Conservation (phyloP, 2,329 filamentous ascomycete genomes). For the Gaeumannomyces tritici region DNA sequence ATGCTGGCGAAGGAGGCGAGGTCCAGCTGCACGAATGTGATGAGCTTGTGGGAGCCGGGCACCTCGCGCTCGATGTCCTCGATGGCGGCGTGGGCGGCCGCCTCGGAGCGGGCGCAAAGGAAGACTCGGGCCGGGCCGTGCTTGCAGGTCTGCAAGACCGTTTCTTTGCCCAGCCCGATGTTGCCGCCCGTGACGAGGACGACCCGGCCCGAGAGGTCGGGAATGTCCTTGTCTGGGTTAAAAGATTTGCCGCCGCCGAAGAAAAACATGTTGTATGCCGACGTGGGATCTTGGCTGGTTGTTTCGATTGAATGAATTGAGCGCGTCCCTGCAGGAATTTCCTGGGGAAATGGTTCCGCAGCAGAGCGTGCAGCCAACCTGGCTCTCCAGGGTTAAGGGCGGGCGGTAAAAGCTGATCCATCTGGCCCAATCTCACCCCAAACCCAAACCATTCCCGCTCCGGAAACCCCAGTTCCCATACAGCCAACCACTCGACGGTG, state of each 20-base stretch:
- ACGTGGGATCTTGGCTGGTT: neutral
- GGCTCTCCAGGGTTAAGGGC: too few species aligned
- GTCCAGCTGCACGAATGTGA: conserved; percentile 29
- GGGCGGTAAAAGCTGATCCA: too few species aligned
- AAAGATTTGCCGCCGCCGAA: conserved; percentile 12
- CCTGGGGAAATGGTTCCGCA: too few species aligned
- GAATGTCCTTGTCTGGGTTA: conserved; percentile 24
- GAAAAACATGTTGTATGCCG: neutral
- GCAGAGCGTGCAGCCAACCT: too few species aligned
- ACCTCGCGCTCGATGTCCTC: conserved; percentile 22
- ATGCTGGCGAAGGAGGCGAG: conserved; percentile 34
- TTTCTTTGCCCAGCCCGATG: conserved; percentile 35
- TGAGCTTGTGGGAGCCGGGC: conserved; percentile 8
- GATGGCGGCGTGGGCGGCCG: conserved; percentile 24
- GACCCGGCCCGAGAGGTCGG: conserved; percentile 27
- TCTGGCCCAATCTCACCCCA: too few species aligned
- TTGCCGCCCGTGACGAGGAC: conserved; percentile 40
- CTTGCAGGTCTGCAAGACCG: conserved; percentile 29
- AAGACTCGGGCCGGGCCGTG: conserved; percentile 22
- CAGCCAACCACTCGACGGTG: too few species aligned
- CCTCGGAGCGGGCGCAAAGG: conserved; percentile 24
- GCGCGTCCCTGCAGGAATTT: too few species aligned
- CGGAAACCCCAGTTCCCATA: too few species aligned
- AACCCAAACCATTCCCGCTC: too few species aligned
- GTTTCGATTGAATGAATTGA: neutral